Base-by-base conservation (phyloP, 1,139 yeast genomes). In the Taphrina communis region DNA sequence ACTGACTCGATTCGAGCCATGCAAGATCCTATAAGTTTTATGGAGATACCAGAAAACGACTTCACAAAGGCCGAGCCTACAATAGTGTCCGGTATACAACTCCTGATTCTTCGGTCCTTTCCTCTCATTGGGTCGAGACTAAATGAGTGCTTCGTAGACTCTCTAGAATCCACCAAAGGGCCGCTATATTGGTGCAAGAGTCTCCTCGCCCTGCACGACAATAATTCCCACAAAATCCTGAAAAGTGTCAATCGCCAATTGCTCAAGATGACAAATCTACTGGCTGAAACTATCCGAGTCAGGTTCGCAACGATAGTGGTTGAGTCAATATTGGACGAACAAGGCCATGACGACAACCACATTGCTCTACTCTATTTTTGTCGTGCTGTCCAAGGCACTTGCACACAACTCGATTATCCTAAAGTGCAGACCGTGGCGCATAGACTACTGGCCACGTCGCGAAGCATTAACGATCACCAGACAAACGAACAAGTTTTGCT, bases 191-290 rank as follows among this genome's bases (percentile, higher is more conserved):
- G 60, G 60, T 17, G 11, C 38, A 41, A 21, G 36, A 6, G 12
- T 1, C 35, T 19, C 31, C 6, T 14, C 21, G 41, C 11, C 8
- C 12, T 8, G 19, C 36, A 56, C 12, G n/a, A 31, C 21, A 21
- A 38, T 9, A 17, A 7, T 7, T 39, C 50, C 35, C 8, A 6
- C 6, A 41, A 6, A 17, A 25, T 19, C n/a, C 31, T 39, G 12
- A 11, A 9, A n/a, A 38, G 41, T 41, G 21, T 56, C 14, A 56
- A 56, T 21, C 46, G 60, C 11, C 50, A 56, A 12, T 31, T 56
- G 19, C 50, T 56, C 19, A 56, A 41, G 38, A 12, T 56, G 38
- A 31, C 50, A 12, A 8, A 25, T 1, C 36, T 17, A 7, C 12
- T 41, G 14, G 5, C 60, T n/a, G 9, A 11, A 12, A n/a, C 36